Base-by-base conservation (phyloP, 2,329 filamentous ascomycete species). In the Chaetothyriales sp. region DNA sequence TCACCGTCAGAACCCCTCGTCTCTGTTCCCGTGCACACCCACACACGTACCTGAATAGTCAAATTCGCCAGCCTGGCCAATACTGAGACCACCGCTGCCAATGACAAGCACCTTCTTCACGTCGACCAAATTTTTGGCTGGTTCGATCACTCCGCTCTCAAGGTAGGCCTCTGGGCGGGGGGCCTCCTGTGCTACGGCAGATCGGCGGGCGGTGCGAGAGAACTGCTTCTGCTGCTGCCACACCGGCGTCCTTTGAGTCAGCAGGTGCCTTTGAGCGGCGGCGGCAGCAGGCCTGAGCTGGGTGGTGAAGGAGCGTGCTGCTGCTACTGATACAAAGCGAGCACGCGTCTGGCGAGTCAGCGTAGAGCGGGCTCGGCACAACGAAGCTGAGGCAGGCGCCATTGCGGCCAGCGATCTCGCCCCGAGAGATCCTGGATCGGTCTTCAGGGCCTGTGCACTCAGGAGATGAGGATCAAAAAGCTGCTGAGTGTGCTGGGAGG, bases 61-160 rank as follows among this genome's bases (percentile, higher is more conserved):
- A 64, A 97, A 97, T 74, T 97, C 90, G 73, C 90, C 90, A 59
- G 90, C 90, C 73, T 97, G 90, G 58, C 90, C 90, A 79, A 97
- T 97, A 68, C 87, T 88, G 62, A 97, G 78, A 70, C 90, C 90
- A 73, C 90, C 90, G 72, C 84, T 89, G 54, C 90, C 90, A 74
- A 97, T 95, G 62, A 97, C 89, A 56, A 97, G 75, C 49, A 97
- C 90, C 75, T 97, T 97, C 76, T 94, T 94, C 59, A 97, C 89
- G 67, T 95, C 81, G 48, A 95, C 84, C 51, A 86, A 73, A 63
- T 90, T 77, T 63, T 78, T 78, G 53, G 84, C 77, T 54, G 78
- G 83, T 69, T 89, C 85, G 66, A 95, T 83, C 54, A 82, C 85
- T 62, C 89, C 89, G 71, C 87, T 94, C 66, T 88, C 82, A 62